Conservation (phyloP, 495 filamentous ascomycete species). For the Penicillium simplicissimum region DNA sequence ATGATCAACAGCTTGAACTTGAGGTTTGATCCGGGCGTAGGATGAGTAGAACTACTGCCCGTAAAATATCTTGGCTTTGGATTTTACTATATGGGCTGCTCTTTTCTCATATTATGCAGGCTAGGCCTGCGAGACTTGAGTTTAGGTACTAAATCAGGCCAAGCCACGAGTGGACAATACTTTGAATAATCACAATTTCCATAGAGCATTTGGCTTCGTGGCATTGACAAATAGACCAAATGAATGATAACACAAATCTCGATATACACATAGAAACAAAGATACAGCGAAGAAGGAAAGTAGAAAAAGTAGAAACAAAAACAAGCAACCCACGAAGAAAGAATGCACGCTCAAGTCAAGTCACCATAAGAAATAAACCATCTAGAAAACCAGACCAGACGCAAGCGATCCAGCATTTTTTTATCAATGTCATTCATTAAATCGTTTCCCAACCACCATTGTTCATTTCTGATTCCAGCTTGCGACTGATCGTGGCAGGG, state of each 20-base stretch:
- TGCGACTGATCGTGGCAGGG: constrained; percentile 84
- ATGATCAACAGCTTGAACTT: no score
- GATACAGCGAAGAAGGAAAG: background rate
- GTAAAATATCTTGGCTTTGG: no score
- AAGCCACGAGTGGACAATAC: no score
- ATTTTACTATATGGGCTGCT: no score
- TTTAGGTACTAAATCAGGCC: no score
- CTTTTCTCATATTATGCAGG: no score
- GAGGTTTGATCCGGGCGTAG: no score
- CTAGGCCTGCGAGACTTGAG: no score
- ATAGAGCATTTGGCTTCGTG: background rate
- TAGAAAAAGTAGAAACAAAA: no score
- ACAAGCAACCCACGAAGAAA: background rate
- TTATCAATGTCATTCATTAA: constrained; percentile 34
- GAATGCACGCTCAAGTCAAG: constrained; percentile 5
- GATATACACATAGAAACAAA: background rate
- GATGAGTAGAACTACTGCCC: no score
- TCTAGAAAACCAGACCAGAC: constrained; percentile 7
- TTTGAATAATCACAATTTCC: no score
- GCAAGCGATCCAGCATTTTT: constrained; percentile 4
- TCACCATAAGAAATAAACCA: background rate
- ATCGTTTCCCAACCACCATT: constrained; percentile 97
- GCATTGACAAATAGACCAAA: background rate
- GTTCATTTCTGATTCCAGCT: constrained; percentile 91
- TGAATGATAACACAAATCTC: background rate